Base-by-base conservation (phyloP, 495 filamentous ascomycete genomes). In the Lasiosphaeria ovina region DNA sequence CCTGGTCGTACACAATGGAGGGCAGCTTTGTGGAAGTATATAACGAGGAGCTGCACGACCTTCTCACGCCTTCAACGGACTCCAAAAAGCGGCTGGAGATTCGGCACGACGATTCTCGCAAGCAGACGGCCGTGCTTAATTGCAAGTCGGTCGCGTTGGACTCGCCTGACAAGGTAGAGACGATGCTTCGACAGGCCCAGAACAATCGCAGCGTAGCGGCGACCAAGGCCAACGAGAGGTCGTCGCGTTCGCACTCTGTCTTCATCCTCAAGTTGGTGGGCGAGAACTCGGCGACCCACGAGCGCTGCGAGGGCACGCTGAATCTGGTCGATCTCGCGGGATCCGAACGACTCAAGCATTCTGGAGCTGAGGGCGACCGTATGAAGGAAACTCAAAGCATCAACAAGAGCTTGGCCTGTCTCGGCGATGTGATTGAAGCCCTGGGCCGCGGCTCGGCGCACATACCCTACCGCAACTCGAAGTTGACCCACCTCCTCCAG, bases 21-120 rank as follows among this genome's bases (percentile, higher is more conserved):
- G 94, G 95, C 6, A 89, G 88, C 61, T 99, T 98, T 67, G 86
- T 99, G n/a, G 94, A 99, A 70, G 95, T 99, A 33, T 98, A 99
- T 82, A 98, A 99, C 66, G 94, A 99, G 68, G 92, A 92, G 61
- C 80, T 98, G 62, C 92, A 97, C 74, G 94, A 99, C 72, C 79
- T 99, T 3, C 84, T 99, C 10, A 89, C 91, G 8, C 85, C 84
- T 6, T 57, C 51, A n/a, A 79, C 86, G 3, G 87, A 90, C 45
- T 87, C 89, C 64, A 91, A 89, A 73, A 92, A 91, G 76, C 94
- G 90, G 77, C 89, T 93, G 50, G 94, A 98, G 65, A 94, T 97
- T 60, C 86, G 90, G 7, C 93, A 97, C 68, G 93, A 97, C 66
- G 82, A 88, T 60, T 77, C 83, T 51, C 86, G 83, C 49, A 88